Evolutionary conservation across 2,329 filamentous ascomycete genomes (phyloP).

Genomic region (Fusarium pininemorale): DNA sequence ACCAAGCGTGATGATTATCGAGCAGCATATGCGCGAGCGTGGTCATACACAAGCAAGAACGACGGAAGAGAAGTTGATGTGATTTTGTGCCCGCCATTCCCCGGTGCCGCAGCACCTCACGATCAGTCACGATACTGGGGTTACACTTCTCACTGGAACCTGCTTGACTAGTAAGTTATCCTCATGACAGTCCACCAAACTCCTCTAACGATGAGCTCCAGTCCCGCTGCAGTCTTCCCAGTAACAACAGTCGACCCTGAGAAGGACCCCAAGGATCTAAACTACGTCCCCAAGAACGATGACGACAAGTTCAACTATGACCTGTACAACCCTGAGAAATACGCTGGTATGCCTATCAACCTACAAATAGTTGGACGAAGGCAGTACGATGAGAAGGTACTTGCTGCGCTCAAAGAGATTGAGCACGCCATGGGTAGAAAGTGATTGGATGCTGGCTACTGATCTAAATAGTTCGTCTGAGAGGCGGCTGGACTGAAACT

Average conservation of each 20-base stretch:
- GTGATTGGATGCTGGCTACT: not conserved
- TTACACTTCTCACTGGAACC: slow-evolving; percentile 74
- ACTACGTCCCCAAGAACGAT: slow-evolving; percentile 42
- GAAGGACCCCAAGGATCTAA: slow-evolving; percentile 38
- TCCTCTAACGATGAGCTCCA: not conserved
- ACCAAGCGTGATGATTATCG: slow-evolving; percentile 52
- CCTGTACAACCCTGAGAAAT: slow-evolving; percentile 42
- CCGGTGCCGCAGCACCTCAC: slow-evolving; percentile 59
- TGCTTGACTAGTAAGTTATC: slow-evolving; percentile 65
- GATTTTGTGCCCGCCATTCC: slow-evolving; percentile 68
- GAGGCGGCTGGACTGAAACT: not conserved
- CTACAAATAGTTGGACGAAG: slow-evolving; percentile 44
- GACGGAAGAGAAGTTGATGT: slow-evolving; percentile 60
- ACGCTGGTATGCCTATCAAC: slow-evolving; percentile 38
- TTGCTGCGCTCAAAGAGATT: slow-evolving; percentile 40
- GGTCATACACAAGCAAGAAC: slow-evolving; percentile 47
- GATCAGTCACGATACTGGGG: slow-evolving; percentile 63
- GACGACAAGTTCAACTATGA: slow-evolving; percentile 44
- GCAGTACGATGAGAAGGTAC: slow-evolving; percentile 46
- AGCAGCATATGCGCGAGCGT: slow-evolving; percentile 48
- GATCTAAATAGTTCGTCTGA: too few species aligned
- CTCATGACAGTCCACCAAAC: fast-evolving
- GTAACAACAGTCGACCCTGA: slow-evolving; percentile 48
- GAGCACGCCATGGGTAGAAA: slow-evolving; percentile 37
- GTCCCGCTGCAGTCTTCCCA: slow-evolving; percentile 68